Evolutionary conservation across 345 rosid genomes (phyloP), one percentile per base, ranked within the genome.

Genomic region (Limnanthes douglasii): DNA sequence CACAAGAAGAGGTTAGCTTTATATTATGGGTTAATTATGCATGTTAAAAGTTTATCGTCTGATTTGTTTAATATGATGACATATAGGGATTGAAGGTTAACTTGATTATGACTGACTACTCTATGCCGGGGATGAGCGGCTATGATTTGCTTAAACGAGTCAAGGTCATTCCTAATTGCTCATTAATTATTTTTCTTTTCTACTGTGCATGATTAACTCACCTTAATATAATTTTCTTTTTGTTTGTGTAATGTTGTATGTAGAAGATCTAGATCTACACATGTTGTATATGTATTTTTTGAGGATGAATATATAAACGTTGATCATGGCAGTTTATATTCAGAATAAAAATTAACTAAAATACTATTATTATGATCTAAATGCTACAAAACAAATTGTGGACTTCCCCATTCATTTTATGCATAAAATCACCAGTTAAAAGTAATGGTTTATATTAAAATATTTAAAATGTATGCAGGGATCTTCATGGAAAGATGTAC

Each of bases 71-170:
- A 33, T 48, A 31, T 46, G 17, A 9, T 2, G 13, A 22, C 19
- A 0, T 37, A 34, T 56, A 68, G 78, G 86, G 60, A 12, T 48
- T 56, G 37, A 76, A 73, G 39, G 81, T 79, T 41, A 75, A 75
- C 61, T 58, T 79, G 65, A 75, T 84, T 48, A 79, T 84, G 60
- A 84, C 95, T 4, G 95, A 84, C 53, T 84, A 64, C 39, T 70
- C 75, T 36, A 84, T 75, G 95, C 95, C 88, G 5, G 93, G 93
- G 45, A 84, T 76, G 70, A 84, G 67, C 34, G 93, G 95, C 37
- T 79, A 73, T 62, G 95, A 79, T 61, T 60, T 84, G 16, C 88
- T 84, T 41, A 75, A 75, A 69, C 68, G 62, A 43, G 49, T 84
- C 48, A 78, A 84, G 88, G 95, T 57, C 20, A 49, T 25, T 12